A percentile compares a stretch with the other conserved stretches of the same genome.
phyloP scores from a whole-genome alignment of 2,329 filamentous ascomycete species.

The Pyricularia pennisetigena region DNA sequence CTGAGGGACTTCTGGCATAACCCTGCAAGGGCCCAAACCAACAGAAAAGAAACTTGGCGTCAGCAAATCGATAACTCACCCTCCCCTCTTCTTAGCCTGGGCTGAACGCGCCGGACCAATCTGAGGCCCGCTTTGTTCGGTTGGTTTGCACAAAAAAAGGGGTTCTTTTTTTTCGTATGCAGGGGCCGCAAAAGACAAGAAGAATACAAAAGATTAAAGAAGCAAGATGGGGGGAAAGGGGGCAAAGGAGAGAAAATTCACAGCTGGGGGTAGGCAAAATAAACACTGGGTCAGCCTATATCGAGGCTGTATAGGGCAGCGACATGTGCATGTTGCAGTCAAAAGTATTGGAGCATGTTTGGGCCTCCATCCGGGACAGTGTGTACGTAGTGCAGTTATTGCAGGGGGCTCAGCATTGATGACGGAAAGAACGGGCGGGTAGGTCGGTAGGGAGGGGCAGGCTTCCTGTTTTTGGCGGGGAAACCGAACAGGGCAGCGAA shows the following conservation, averaged over 20 bases:
- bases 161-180: not conserved
- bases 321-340: not conserved
- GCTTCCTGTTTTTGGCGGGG: not conserved
- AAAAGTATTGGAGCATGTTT: not conserved
- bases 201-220: not conserved
- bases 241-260: not conserved
- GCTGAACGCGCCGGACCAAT: not conserved
- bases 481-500: not conserved
- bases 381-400: not conserved
- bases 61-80: conserved; percentile 2
- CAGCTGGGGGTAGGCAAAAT: not conserved
- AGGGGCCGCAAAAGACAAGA: not conserved
- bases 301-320: not conserved
- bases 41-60: conserved; percentile 22
- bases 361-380: not conserved
- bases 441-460: not conserved
- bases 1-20: conserved; percentile 91
- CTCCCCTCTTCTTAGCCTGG: not conserved
- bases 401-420: not conserved
- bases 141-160: not conserved
- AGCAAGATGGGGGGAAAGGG: not conserved
- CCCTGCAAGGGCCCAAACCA: conserved; percentile 39
- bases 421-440: not conserved
- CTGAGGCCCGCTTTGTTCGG: not conserved
- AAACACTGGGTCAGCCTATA: not conserved